Base-by-base conservation (phyloP, 177 flowering plant genomes). In the Vitis hybrid region DNA sequence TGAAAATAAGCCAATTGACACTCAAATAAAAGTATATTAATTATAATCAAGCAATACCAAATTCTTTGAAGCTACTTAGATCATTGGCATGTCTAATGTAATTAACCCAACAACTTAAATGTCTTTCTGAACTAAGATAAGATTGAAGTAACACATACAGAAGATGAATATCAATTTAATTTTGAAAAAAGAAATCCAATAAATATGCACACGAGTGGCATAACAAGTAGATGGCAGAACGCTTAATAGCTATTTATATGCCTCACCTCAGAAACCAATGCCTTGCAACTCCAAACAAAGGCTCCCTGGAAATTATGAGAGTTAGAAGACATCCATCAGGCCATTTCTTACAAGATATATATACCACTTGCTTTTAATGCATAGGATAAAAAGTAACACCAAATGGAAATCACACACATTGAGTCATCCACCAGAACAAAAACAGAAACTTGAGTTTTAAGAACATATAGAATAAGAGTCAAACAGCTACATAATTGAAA, bases 281-380 rank as follows among this genome's bases (percentile, higher is more conserved):
- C 93, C 82, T 94, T 94, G 79, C 82, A 79, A 75, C 92, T 90
- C 98, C 98, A 94, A 58, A 94, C 82, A 83, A 81, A 90, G 19
- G 98, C 98, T 72, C 98, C 98, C 98, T 92, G 87, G 2, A 70
- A 69, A 72, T 33, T 31, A 66, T 68, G 53, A 77, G 20, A 48
- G 51, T 18, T 45, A 39, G 66, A 51, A 22, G 19, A 69, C 22
- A 18, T 18, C 15, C 55, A 66, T 31, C 2, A 65, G 67, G 14
- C 1, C 0, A 51, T 22, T 29, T 19, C 20, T 16, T 19, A 20
- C 4, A 50, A 64, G 55, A 51, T 22, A 49, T 3, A 49, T 3
- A 53, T 11, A 51, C 55, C 55, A 64, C 11, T 64, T 3, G 6
- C 15, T 7, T 51, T 64, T 50, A 13, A 48, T 12, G 18, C 52